phyloP scores from a whole-genome alignment of 495 filamentous ascomycete genomes.

The Rhizodiscina lignyota region DNA sequence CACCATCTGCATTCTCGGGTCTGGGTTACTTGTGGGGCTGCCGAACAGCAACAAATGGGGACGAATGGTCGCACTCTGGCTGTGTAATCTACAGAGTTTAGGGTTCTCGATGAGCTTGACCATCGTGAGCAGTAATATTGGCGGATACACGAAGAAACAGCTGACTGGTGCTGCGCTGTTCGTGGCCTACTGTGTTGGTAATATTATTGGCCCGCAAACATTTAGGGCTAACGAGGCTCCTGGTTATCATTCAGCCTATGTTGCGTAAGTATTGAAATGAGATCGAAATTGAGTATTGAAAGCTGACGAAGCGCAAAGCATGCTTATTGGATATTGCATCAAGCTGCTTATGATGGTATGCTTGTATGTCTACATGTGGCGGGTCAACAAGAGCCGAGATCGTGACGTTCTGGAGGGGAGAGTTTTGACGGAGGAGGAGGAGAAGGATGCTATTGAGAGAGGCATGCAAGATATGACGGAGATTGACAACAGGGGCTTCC shows the following conservation, averaged over 20 bases:
- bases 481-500: conserved; percentile 37
- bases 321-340: conserved; percentile 34
- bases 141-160: conserved; percentile 40
- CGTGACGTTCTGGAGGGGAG: conserved; percentile 21
- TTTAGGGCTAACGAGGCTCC: conserved; percentile 35
- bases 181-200: conserved; percentile 38
- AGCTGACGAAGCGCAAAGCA: conserved; percentile 15
- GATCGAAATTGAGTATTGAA: too few relatives aligned
- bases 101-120: conserved; percentile 27
- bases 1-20: too few relatives aligned
- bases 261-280: conserved; percentile 26
- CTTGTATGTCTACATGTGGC: conserved; percentile 36
- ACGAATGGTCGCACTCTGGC: conserved; percentile 32
- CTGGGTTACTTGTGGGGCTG: conserved; percentile 23
- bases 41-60: conserved; percentile 34
- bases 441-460: conserved; percentile 31
- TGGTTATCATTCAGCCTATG: conserved; percentile 35
- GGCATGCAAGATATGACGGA: conserved; percentile 42
- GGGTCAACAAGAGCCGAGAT: conserved; percentile 35
- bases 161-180: conserved; percentile 34
- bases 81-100: conserved; percentile 20
- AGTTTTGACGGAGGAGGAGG: conserved; percentile 18
- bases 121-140: conserved; percentile 26
- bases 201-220: conserved; percentile 37
- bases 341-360: conserved; percentile 30